phyloP scores from a whole-genome alignment of 768 basidiomycete genomes.

The Hortiboletus flavorubellus region DNA sequence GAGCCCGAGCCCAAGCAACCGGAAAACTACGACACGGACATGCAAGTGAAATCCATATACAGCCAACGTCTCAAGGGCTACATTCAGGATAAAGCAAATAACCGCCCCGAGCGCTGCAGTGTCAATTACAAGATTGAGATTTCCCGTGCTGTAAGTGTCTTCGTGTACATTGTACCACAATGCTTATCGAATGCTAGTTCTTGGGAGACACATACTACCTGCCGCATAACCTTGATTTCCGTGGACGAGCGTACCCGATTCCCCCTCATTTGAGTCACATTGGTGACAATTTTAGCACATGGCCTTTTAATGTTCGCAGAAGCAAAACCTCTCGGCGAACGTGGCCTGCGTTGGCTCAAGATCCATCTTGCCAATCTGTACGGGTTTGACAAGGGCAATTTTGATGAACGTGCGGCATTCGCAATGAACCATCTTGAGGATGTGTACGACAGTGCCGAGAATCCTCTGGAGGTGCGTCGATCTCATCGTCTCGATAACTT shows the following conservation, averaged over 20 bases:
- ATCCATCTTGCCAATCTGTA: constrained; percentile 92
- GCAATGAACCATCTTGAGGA: constrained; percentile 69
- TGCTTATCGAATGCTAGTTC: constrained; percentile 48
- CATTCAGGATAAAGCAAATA: constrained; percentile 62
- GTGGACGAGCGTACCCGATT: constrained; percentile 94
- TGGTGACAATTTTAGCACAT: constrained; percentile 87
- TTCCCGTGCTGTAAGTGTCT: constrained; percentile 70
- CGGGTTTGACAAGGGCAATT: constrained; percentile 92
- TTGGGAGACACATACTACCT: constrained; percentile 85
- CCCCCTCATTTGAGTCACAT: constrained; percentile 95
- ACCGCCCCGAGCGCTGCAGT: constrained; percentile 88
- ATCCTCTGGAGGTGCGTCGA: constrained; percentile 65
- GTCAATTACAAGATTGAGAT: constrained; percentile 98
- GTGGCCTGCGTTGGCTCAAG: constrained; percentile 91
- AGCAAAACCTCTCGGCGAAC: constrained; percentile 71
- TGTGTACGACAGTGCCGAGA: constrained; percentile 76
- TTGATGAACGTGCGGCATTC: constrained; percentile 87
- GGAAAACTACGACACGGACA: constrained; percentile 45
- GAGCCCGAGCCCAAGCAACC: constrained; percentile 58
- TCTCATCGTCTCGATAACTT: background rate
- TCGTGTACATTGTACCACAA: background rate
- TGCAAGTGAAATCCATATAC: constrained; percentile 53
- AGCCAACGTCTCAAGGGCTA: constrained; percentile 53
- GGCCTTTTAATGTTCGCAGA: constrained; percentile 84
- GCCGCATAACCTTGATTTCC: constrained; percentile 96